phyloP scores from a whole-genome alignment of 352 stramenopile genomes.

The Phytophthora pluvialis region DNA sequence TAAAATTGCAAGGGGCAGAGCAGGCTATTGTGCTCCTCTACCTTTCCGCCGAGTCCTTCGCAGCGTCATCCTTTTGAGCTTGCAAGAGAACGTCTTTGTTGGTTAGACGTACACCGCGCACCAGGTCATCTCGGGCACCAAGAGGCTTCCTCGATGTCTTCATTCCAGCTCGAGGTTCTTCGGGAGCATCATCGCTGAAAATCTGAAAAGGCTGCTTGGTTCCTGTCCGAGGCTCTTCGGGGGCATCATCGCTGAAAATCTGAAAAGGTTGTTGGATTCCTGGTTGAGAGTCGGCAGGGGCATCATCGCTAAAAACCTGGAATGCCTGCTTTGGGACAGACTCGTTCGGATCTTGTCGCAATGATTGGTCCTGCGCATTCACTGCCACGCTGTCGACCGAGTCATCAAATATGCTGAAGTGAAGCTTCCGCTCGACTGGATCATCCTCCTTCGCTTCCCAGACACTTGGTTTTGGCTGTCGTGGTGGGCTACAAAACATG shows the following conservation, averaged over 20 bases:
- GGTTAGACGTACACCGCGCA: constrained; percentile 56
- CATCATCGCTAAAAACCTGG: constrained; percentile 59
- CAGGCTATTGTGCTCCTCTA: constrained; percentile 35
- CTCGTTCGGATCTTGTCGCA: constrained; percentile 51
- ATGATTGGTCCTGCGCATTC: constrained; percentile 56
- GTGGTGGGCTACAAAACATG: constrained; percentile 87
- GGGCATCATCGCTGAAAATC: constrained; percentile 49
- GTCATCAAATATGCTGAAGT: constrained; percentile 87
- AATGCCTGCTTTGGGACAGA: constrained; percentile 44
- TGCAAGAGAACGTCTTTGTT: constrained; percentile 86
- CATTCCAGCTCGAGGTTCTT: constrained; percentile 31
- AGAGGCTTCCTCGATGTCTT: constrained; percentile 65
- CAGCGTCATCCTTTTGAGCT: constrained; percentile 35
- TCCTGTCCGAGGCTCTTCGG: constrained; percentile 21
- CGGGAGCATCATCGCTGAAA: constrained; percentile 46
- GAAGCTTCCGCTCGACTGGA: constrained; percentile 81
- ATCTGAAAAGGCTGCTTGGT: constrained; percentile 49
- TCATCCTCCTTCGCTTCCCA: constrained; percentile 65
- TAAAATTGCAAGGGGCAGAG: constrained; percentile 22
- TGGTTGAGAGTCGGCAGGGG: constrained; percentile 11
- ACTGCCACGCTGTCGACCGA: constrained; percentile 71
- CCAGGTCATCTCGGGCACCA: constrained; percentile 70
- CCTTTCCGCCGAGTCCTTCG: constrained; percentile 43
- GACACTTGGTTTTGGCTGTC: constrained; percentile 44
- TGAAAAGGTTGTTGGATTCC: constrained; percentile 43